phyloP scores from a whole-genome alignment of 805 yeast species.

The Wickerhamomyces bisporus region DNA sequence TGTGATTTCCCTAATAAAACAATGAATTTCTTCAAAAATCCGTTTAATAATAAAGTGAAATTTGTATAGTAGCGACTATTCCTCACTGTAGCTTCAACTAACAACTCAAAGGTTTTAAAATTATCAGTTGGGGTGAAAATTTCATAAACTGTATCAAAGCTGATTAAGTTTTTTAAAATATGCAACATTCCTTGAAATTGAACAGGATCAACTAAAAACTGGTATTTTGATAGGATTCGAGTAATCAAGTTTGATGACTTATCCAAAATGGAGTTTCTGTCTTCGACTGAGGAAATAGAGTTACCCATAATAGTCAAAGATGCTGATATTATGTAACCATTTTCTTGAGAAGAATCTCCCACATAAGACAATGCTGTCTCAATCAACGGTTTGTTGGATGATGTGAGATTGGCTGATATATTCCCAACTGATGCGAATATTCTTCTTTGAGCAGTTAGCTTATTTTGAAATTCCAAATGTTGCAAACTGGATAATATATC shows the following conservation, averaged over 20 bases:
- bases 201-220: slow-evolving; percentile 19
- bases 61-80: slow-evolving; percentile 22
- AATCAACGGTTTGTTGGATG: slow-evolving; percentile 10
- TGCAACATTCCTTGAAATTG: slow-evolving; percentile 24
- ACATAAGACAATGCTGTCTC: not conserved
- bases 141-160: slow-evolving; percentile 10
- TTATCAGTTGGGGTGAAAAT: slow-evolving; percentile 9
- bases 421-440: slow-evolving; percentile 22
- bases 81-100: slow-evolving; percentile 19
- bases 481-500: slow-evolving; percentile 4
- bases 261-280: slow-evolving; percentile 11
- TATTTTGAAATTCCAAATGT: slow-evolving; percentile 16
- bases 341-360: slow-evolving; percentile 4
- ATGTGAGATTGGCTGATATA: slow-evolving; percentile 21
- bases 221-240: slow-evolving; percentile 11
- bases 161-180: slow-evolving; percentile 13
- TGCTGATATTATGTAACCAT: slow-evolving; percentile 21
- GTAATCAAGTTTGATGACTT: slow-evolving; percentile 12
- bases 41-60: slow-evolving; percentile 11
- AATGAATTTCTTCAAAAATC: slow-evolving; percentile 18
- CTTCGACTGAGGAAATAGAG: slow-evolving; percentile 15
- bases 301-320: slow-evolving; percentile 20
- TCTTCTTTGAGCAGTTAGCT: slow-evolving; percentile 16
- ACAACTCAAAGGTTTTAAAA: slow-evolving; percentile 4
- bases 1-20: slow-evolving; percentile 12